Conservation (phyloP, 179 eudicot species). For the Silene noctiflora region DNA sequence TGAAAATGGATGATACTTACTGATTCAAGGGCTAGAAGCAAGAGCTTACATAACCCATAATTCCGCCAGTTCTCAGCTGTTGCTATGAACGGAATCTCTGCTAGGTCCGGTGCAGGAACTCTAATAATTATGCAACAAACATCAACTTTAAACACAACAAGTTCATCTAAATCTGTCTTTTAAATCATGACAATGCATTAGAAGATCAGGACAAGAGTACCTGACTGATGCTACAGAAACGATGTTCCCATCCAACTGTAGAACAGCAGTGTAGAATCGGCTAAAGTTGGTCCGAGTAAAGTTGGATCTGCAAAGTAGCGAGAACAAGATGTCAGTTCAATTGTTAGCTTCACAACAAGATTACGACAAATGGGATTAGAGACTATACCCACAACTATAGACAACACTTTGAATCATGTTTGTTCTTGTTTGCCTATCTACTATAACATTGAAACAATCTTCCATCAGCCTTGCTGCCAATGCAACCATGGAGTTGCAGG, state of each 20-base stretch:
- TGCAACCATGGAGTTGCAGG: constrained; percentile 43
- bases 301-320: constrained; percentile 32
- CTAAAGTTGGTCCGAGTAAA: constrained; percentile 31
- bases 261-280: constrained; percentile 36
- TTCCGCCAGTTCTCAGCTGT: constrained; percentile 20
- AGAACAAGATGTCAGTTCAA: background rate
- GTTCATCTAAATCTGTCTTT: background rate
- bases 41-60: constrained; percentile 16
- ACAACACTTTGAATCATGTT: constrained; percentile 40
- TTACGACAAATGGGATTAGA: background rate
- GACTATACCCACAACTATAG: constrained; percentile 43
- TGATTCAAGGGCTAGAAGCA: constrained; percentile 17
- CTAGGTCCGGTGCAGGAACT: constrained; percentile 23
- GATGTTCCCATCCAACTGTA: constrained; percentile 19
- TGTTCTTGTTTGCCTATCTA: constrained; percentile 42
- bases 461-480: constrained; percentile 41
- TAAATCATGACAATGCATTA: background rate
- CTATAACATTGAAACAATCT: constrained; percentile 36
- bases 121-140: constrained; percentile 20
- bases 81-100: constrained; percentile 40
- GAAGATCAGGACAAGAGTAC: constrained; percentile 16
- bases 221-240: constrained; percentile 36
- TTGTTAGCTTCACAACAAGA: background rate
- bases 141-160: background rate
- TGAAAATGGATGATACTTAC: constrained; percentile 18